Base-by-base conservation (phyloP, 2,329 filamentous ascomycete genomes). In the Colletotrichum musae region DNA sequence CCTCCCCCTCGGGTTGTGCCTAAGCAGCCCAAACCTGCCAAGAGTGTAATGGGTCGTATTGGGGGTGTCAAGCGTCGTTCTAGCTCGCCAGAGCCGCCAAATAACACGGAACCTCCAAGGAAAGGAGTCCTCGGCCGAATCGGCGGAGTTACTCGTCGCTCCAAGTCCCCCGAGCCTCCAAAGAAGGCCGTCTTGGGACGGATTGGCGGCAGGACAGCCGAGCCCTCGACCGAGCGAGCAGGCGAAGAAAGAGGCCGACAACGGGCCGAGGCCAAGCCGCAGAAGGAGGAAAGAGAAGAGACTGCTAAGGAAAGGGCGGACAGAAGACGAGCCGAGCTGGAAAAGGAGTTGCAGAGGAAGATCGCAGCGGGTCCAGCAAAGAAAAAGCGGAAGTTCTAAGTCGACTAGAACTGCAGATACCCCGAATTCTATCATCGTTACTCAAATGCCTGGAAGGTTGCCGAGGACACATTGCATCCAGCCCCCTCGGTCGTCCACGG, bases 381-480 rank as follows among this genome's bases (percentile, higher is more conserved):
- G 76, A 89, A 89, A 80, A 89, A 88, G 77, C 80, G 87, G 51
- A 86, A 82, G 58, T 89, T 89, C 70, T 89, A 75, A 70, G 21
- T 18, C 32, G 32, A 36, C 32, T 21, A 6, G 16, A 50, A 18
- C 18, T 24, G 16, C 58, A 53, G 21, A 53, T 48, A 32, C 41
- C 45, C 26, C 57, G 41, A 32, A 18, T 48, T 12, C 7, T 36
- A 45, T 24, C 15, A 18, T n/a, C 16, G 24, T 52, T 51, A 4
- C 32, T 7, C 13, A 47, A 45, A 18, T 36, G 7, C 12, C 24
- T 36, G 26, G 18, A 21, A 36, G 21, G 24, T 43, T 21, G 16
- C 41, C 7, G 15, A 43, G 4, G 41, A 6, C 10, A 12, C 12
- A 45, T 41, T 57, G 13, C 39, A 18, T 45, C n/a, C 32, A 36